Percentiles rank a stretch among this genome's conserved stretches.
Evolutionary conservation across 306 rosid species (phyloP).

Genomic region (Macrotyloma uniflorum): DNA sequence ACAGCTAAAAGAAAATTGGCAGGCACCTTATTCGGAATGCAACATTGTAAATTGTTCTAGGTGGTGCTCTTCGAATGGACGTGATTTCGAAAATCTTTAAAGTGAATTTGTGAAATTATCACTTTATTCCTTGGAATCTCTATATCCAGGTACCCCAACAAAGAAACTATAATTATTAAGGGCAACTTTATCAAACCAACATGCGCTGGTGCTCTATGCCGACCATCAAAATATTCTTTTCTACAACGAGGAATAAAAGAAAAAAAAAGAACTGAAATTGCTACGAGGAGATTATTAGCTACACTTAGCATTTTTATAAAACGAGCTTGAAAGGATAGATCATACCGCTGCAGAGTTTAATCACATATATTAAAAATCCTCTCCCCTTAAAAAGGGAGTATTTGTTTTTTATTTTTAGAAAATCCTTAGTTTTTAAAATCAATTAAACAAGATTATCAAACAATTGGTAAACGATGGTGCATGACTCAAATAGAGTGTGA

Average conservation of each 20-base stretch:
- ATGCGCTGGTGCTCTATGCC: background rate
- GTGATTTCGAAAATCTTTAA: background rate
- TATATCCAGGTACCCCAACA: background rate
- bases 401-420: background rate
- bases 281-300: background rate
- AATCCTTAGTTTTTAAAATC: background rate
- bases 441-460: background rate
- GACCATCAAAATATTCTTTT: background rate
- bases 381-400: background rate
- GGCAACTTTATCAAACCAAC: background rate
- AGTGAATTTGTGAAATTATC: background rate
- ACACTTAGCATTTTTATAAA: background rate
- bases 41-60: background rate
- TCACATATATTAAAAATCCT: background rate
- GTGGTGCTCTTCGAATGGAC: background rate
- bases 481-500: background rate
- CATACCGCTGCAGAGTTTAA: background rate
- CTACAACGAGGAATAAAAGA: background rate
- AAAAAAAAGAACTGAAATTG: background rate
- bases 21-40: background rate
- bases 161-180: background rate
- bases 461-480: background rate
- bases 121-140: slow-evolving; percentile 20
- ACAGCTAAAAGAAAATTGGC: background rate
- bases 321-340: background rate